Evolutionary conservation across 306 rosid genomes (phyloP).

Genomic region (Canavalia gladiata): DNA sequence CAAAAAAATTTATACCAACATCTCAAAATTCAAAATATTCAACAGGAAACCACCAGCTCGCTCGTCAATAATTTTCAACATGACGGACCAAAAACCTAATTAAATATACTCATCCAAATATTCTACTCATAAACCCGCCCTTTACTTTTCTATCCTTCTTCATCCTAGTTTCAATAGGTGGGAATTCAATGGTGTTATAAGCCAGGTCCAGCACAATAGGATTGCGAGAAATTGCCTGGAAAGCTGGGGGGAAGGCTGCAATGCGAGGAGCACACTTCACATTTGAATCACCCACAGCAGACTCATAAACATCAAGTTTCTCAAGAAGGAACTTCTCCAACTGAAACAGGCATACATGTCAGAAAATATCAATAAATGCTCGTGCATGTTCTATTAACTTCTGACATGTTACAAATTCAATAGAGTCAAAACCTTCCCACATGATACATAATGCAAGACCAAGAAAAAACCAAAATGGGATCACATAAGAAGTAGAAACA

Average conservation of each 20-base stretch:
- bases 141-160: slow-evolving; percentile 61
- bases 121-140: slow-evolving; percentile 59
- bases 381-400: slow-evolving; percentile 24
- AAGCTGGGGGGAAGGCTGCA: slow-evolving; percentile 60
- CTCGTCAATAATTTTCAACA: slow-evolving; percentile 31
- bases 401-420: slow-evolving; percentile 14
- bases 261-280: slow-evolving; percentile 60
- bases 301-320: slow-evolving; percentile 62
- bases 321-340: slow-evolving; percentile 60
- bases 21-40: slow-evolving; percentile 39
- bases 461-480: not conserved
- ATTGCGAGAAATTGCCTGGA: slow-evolving; percentile 59
- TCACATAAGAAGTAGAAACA: slow-evolving; percentile 44
- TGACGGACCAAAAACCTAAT: slow-evolving; percentile 41
- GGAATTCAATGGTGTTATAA: slow-evolving; percentile 60
- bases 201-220: slow-evolving; percentile 69
- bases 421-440: not conserved
- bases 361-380: slow-evolving; percentile 44
- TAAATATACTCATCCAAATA: slow-evolving; percentile 53
- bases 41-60: slow-evolving; percentile 30
- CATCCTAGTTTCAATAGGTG: slow-evolving; percentile 57
- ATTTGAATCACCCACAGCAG: slow-evolving; percentile 64
- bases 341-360: slow-evolving; percentile 51
- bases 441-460: slow-evolving; percentile 2
- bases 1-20: slow-evolving; percentile 51